Conservation (phyloP, 2,329 filamentous ascomycete genomes). For the Aspergillus sp. region DNA sequence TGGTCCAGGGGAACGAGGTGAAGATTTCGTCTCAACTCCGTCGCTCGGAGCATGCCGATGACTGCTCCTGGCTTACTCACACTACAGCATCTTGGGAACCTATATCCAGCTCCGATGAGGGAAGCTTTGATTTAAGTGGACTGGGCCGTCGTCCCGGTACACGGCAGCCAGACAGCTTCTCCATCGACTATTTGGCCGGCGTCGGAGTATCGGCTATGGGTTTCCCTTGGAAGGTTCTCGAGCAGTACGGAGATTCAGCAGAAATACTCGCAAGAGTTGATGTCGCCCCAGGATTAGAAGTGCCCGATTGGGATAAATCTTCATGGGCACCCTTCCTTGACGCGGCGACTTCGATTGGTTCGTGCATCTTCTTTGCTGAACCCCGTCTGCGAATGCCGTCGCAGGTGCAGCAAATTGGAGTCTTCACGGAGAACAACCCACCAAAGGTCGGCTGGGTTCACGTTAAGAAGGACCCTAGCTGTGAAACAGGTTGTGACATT, state of each 20-base stretch:
- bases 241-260: conserved; percentile 31
- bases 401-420: conserved; percentile 21
- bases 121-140: conserved; percentile 9
- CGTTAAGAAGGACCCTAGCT: conserved; percentile 18
- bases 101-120: conserved; percentile 5
- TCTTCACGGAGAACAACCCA: conserved; percentile 18
- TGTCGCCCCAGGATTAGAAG: conserved; percentile 16
- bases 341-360: conserved; percentile 37
- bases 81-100: conserved; percentile 6
- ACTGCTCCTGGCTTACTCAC: conserved; percentile 10
- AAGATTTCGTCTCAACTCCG: conserved; percentile 28
- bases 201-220: conserved; percentile 36
- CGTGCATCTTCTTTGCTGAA: conserved; percentile 31
- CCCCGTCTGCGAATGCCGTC: conserved; percentile 32
- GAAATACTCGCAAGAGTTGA: conserved; percentile 39
- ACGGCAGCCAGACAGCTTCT: conserved; percentile 25
- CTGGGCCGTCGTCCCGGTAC: conserved; percentile 15
- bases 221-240: conserved; percentile 36
- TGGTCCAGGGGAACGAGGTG: conserved; percentile 20
- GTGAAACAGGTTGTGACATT: conserved; percentile 8
- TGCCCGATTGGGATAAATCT: conserved; percentile 16
- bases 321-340: conserved; percentile 38
- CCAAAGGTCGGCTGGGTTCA: conserved; percentile 29
- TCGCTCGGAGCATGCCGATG: conserved; percentile 2
- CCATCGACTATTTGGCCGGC: conserved; percentile 31